phyloP scores from a whole-genome alignment of 805 yeast genomes.

The Kodamaea leandrae region DNA sequence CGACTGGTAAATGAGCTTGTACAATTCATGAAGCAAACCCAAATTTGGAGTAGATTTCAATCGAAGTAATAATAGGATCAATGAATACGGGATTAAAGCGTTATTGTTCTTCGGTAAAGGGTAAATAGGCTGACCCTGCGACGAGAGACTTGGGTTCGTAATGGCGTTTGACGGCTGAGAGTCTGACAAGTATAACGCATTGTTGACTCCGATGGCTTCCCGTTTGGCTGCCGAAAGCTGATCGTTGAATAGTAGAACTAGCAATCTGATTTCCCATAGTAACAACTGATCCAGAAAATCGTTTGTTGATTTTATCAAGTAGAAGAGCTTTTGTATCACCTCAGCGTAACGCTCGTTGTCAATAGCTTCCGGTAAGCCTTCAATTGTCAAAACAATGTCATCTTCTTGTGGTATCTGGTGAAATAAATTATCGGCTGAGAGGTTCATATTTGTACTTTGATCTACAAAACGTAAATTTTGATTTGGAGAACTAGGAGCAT shows the following conservation, averaged over 20 bases:
- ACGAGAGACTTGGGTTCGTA: conserved; percentile 11
- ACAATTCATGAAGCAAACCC: conserved; percentile 42
- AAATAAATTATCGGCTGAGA: conserved; percentile 3
- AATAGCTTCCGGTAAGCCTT: neutral
- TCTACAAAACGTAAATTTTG: neutral
- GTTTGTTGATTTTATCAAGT: conserved; percentile 13
- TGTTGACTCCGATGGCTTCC: conserved; percentile 39
- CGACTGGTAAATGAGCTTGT: conserved; percentile 33
- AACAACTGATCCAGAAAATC: conserved; percentile 15
- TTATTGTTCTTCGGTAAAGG: conserved; percentile 40
- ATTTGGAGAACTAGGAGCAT: conserved; percentile 2
- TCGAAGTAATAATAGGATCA: conserved; percentile 35
- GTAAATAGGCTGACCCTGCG: conserved; percentile 15
- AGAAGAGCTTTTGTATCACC: conserved; percentile 15
- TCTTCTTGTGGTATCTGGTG: neutral
- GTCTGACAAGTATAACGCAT: conserved; percentile 32
- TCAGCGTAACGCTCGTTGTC: neutral
- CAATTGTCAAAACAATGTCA: neutral
- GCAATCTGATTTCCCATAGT: conserved; percentile 39
- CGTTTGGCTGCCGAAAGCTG: conserved; percentile 30
- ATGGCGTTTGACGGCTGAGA: conserved; percentile 10
- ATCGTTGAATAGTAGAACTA: conserved; percentile 28
- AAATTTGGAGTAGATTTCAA: conserved; percentile 44
- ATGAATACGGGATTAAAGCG: conserved; percentile 23
- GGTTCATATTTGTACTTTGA: conserved; percentile 5